Conservation (phyloP, 129 eudicot genomes). For the Saussurea involucrata region DNA sequence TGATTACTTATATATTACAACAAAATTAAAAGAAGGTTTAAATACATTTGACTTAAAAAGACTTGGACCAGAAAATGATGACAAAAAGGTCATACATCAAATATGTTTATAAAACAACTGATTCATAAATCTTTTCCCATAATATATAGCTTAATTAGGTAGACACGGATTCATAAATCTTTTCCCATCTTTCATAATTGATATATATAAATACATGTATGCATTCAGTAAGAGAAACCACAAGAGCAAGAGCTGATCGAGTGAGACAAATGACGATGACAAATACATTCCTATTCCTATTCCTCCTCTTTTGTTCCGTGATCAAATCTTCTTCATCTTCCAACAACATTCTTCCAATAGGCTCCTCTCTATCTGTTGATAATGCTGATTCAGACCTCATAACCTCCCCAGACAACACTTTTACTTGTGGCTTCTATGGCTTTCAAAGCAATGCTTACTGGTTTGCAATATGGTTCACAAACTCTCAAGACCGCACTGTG, state of each 20-base stretch:
- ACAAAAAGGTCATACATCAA: background rate
- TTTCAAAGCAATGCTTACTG: constrained; percentile 39
- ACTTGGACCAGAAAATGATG: background rate
- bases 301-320: background rate
- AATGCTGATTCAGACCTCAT: constrained; percentile 22
- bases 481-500: constrained; percentile 28
- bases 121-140: too few species aligned
- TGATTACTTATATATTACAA: too few species aligned
- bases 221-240: background rate
- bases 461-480: constrained; percentile 47
- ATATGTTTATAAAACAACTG: background rate
- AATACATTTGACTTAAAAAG: background rate
- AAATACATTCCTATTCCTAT: background rate
- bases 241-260: too few species aligned
- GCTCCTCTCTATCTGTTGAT: constrained; percentile 32
- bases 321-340: constrained; percentile 19
- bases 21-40: too few species aligned
- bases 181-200: background rate
- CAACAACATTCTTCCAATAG: constrained; percentile 12
- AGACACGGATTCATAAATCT: background rate
- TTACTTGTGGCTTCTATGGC: constrained; percentile 40
- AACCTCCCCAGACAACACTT: constrained; percentile 37
- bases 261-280: background rate
- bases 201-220: background rate
- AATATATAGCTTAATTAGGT: background rate